Conservation (phyloP, 768 basidiomycete genomes). For the Mycena leptocephala region DNA sequence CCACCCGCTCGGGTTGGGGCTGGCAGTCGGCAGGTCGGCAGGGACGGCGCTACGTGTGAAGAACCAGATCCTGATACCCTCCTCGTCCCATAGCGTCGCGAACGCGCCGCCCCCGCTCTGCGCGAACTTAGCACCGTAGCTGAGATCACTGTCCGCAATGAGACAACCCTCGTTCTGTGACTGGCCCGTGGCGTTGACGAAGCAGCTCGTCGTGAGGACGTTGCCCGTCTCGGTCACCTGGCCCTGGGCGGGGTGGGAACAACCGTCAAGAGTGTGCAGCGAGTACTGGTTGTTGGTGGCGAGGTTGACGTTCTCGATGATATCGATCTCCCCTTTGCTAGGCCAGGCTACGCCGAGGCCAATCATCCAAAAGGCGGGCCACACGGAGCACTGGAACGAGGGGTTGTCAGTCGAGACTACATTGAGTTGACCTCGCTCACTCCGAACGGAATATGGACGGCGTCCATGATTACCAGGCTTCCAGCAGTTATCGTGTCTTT, state of each 20-base stretch:
- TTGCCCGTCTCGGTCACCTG: constrained; percentile 40
- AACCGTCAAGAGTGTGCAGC: constrained; percentile 66
- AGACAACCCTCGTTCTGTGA: constrained; percentile 42
- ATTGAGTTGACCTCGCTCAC: constrained; percentile 11
- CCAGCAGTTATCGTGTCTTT: constrained; percentile 22
- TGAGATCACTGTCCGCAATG: constrained; percentile 43
- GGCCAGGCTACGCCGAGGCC: constrained; percentile 51
- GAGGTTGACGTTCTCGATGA: constrained; percentile 58
- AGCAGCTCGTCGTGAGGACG: constrained; percentile 38
- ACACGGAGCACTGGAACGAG: constrained; percentile 5
- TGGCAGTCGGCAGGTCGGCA: constrained; percentile 66
- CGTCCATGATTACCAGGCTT: constrained; percentile 31
- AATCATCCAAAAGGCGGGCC: not conserved
- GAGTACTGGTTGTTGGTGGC: constrained; percentile 69
- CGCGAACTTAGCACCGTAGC: constrained; percentile 40
- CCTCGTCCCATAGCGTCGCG: constrained; percentile 69
- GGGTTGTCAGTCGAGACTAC: not conserved
- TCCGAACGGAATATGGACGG: constrained; percentile 34
- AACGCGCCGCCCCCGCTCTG: constrained; percentile 70
- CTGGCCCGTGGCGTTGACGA: constrained; percentile 19
- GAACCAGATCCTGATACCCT: constrained; percentile 58
- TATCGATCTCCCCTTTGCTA: constrained; percentile 68
- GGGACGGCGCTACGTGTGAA: constrained; percentile 72
- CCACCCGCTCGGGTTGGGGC: constrained; percentile 74
- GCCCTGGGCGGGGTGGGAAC: constrained; percentile 44